Base-by-base conservation (phyloP, 1,139 yeast species). In the Magnusiomyces magnusii region DNA sequence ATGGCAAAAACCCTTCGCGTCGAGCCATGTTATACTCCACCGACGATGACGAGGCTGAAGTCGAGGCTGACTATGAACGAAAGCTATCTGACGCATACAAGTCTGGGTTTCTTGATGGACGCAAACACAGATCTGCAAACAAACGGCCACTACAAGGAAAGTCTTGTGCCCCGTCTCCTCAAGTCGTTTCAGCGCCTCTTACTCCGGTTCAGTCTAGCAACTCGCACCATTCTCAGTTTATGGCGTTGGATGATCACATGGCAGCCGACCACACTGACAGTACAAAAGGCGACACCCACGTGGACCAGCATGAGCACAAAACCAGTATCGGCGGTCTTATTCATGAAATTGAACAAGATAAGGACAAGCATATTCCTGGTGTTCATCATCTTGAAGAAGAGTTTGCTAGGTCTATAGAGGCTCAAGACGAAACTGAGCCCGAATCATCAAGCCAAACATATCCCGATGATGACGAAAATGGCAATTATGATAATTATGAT, bases 11-110 rank as follows among this genome's bases (percentile, higher is more conserved):
- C n/a, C 10, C 21, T n/a, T 39, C 36, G 5, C 47, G 49, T 41
- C 34, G 47, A 23, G 34, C 25, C 3, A 41, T 52, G 21, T 10
- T 52, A 5, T 50, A 28, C 24, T 39, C 49, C 2, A 41, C 55
- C 13, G 55, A 52, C n/a, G 55, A 52, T 28, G 55, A 52, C 21
- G 49, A 52, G 25, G 47, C 55, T 10, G 55, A 52, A 25, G 34
- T 52, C 23, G 55, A 52, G n/a, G 55, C 55, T 17, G 55, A 52
- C 34, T n/a, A 24, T 41, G 55, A 52, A 24, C 47, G 49, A 17
- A 42, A 52, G 47, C 24, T 50, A 3, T 28, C 36, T 13, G 53
- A 50, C 19, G 53, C 53, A 10, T 50, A 50, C 24, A 27, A 50
- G 21, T n/a, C 36, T 19, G 53, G 53, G n/a, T 50, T 17, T 19